Conservation (phyloP, 176 grass and related monocot genomes). For the Oryza officinalis region DNA sequence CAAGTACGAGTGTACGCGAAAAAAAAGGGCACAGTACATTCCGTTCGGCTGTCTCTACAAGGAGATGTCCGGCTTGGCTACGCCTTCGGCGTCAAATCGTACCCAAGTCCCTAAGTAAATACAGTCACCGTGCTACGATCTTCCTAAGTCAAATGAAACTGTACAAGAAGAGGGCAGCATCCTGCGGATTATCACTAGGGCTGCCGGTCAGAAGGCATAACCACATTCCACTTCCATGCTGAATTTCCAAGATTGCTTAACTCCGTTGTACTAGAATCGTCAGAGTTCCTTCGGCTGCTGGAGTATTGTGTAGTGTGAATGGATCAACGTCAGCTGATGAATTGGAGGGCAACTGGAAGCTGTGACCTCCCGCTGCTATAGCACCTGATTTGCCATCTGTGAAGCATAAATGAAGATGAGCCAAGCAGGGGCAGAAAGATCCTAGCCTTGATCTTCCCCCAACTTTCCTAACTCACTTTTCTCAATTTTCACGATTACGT, state of each 20-base stretch:
- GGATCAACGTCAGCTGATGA: background rate
- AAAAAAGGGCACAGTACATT: background rate
- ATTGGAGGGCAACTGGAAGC: background rate
- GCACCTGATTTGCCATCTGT: constrained; percentile 73
- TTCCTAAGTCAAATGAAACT: constrained; percentile 24
- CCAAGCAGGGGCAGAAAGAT: background rate
- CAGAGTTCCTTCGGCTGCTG: constrained; percentile 21
- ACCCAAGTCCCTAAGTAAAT: constrained; percentile 8
- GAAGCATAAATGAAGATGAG: constrained; percentile 24
- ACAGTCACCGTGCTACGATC: constrained; percentile 15
- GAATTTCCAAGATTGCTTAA: background rate
- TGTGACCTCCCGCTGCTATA: constrained; percentile 45
- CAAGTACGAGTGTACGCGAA: background rate
- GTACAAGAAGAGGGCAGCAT: constrained; percentile 20
- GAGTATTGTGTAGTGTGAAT: constrained; percentile 13
- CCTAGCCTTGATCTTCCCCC: no score
- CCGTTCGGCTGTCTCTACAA: background rate
- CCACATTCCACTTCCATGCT: background rate
- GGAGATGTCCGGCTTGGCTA: constrained; percentile 8
- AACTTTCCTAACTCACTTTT: no score
- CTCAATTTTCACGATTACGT: no score
- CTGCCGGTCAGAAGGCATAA: background rate
- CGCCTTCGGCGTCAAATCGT: constrained; percentile 22
- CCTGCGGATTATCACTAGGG: constrained; percentile 15
- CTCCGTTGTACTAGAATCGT: background rate